phyloP scores from a whole-genome alignment of 2,329 filamentous ascomycete genomes.

The Claviceps sp. region DNA sequence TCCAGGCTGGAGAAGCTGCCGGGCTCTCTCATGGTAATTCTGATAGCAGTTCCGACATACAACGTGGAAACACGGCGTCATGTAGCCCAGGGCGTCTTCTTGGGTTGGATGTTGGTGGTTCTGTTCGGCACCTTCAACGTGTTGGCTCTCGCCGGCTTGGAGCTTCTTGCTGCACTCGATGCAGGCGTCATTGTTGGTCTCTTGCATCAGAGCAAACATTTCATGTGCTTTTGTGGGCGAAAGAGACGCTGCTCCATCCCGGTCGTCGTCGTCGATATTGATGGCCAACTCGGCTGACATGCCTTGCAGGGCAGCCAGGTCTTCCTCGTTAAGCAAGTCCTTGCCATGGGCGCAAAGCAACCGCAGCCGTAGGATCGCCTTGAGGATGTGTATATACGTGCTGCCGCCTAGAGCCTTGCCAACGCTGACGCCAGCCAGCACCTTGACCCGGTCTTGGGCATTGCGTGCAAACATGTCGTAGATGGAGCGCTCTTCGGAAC shows the following conservation, averaged over 20 bases:
- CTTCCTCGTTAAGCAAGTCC: slow-evolving; percentile 74
- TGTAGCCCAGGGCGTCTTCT: slow-evolving; percentile 56
- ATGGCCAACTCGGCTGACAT: slow-evolving; percentile 77
- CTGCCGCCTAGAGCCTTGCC: slow-evolving; percentile 63
- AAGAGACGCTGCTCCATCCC: slow-evolving; percentile 39
- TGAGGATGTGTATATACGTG: slow-evolving; percentile 87
- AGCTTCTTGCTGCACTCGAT: slow-evolving; percentile 55
- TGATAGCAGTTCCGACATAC: slow-evolving; percentile 64
- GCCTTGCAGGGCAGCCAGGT: slow-evolving; percentile 67
- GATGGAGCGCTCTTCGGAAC: slow-evolving; percentile 56
- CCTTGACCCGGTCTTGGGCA: slow-evolving; percentile 65
- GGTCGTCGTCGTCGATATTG: slow-evolving; percentile 69
- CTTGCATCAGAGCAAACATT: slow-evolving; percentile 70
- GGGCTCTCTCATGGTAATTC: slow-evolving; percentile 40
- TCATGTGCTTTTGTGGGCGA: slow-evolving; percentile 67
- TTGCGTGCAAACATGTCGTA: slow-evolving; percentile 79
- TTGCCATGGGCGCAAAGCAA: slow-evolving; percentile 90
- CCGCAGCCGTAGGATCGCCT: slow-evolving; percentile 78
- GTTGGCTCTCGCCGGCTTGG: slow-evolving; percentile 38
- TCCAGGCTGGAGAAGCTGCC: slow-evolving; percentile 21
- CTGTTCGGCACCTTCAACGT: slow-evolving; percentile 39
- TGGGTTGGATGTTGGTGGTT: slow-evolving; percentile 30
- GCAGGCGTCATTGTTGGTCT: slow-evolving; percentile 67
- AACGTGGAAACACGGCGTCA: slow-evolving; percentile 80
- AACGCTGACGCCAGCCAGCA: slow-evolving; percentile 46